These are phyloP conservation scores for Zymoseptoria brevis DNA, from an alignment of 2,329 filamentous ascomycete genomes.

Conservation along the genomic window DNA sequence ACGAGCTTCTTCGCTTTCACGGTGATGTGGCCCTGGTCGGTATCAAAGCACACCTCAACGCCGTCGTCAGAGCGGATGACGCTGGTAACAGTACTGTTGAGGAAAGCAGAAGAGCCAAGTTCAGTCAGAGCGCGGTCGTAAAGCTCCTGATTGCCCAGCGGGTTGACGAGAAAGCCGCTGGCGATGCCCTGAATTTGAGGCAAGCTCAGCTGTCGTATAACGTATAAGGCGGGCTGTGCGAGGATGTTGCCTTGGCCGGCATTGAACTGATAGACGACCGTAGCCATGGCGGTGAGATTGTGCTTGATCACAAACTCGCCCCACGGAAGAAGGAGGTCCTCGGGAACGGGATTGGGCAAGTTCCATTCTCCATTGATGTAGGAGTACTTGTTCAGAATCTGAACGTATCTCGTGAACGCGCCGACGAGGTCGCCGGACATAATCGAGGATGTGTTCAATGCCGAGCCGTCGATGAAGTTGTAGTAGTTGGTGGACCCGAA, in stretches of 20 bases:
- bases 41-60: constrained; percentile 25
- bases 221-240: constrained; percentile 38
- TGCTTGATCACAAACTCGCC: constrained; percentile 44
- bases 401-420: not conserved
- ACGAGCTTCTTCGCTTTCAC: constrained; percentile 31
- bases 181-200: not conserved
- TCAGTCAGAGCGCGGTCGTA: not conserved
- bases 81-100: constrained; percentile 9
- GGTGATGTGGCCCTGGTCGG: constrained; percentile 25
- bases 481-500: not conserved
- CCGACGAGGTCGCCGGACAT: not conserved
- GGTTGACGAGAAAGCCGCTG: not conserved
- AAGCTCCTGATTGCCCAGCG: not conserved
- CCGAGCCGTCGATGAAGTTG: not conserved
- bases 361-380: constrained; percentile 28
- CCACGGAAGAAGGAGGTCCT: constrained; percentile 43
- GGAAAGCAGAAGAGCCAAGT: not conserved
- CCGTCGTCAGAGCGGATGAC: constrained; percentile 13
- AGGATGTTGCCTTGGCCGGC: constrained; percentile 42
- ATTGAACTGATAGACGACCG: constrained; percentile 34
- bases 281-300: constrained; percentile 36
- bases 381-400: constrained; percentile 22
- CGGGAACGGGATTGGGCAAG: constrained; percentile 37
- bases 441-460: not conserved
- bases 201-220: constrained; percentile 24